phyloP scores from a whole-genome alignment of 805 yeast species.

The Candida takata region DNA sequence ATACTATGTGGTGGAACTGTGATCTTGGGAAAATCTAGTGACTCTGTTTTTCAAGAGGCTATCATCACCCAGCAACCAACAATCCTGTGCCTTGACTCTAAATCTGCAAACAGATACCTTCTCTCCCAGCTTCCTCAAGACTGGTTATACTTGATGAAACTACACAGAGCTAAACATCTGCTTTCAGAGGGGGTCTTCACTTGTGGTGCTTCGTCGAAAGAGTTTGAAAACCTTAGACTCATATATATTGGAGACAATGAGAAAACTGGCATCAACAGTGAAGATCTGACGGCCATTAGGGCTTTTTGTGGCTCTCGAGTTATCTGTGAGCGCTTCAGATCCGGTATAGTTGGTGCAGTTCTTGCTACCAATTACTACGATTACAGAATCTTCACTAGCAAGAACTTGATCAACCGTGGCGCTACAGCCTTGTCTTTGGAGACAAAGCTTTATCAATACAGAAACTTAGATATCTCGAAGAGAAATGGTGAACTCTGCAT shows the following conservation, averaged over 20 bases:
- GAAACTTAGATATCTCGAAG: constrained; percentile 26
- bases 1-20: constrained; percentile 29
- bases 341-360: constrained; percentile 49
- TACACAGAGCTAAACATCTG: constrained; percentile 20
- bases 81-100: constrained; percentile 6
- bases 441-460: constrained; percentile 39
- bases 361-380: constrained; percentile 56
- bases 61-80: constrained; percentile 10
- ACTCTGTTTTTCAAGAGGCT: constrained; percentile 2
- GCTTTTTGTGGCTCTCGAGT: constrained; percentile 43
- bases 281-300: constrained; percentile 34
- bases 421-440: constrained; percentile 55
- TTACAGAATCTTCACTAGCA: constrained; percentile 41
- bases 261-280: constrained; percentile 13
- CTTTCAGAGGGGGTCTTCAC: constrained; percentile 16
- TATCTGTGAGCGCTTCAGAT: constrained; percentile 40
- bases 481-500: constrained; percentile 45
- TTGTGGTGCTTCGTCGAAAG: constrained; percentile 25
- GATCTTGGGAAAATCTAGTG: constrained; percentile 17
- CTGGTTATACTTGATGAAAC: constrained; percentile 7
- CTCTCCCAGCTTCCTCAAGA: background rate
- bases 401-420: constrained; percentile 39
- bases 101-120: constrained; percentile 7
- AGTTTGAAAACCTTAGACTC: constrained; percentile 24
- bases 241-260: constrained; percentile 14